Conservation (phyloP, 176 grass and related monocot genomes). For the Aegilops sharonensis region DNA sequence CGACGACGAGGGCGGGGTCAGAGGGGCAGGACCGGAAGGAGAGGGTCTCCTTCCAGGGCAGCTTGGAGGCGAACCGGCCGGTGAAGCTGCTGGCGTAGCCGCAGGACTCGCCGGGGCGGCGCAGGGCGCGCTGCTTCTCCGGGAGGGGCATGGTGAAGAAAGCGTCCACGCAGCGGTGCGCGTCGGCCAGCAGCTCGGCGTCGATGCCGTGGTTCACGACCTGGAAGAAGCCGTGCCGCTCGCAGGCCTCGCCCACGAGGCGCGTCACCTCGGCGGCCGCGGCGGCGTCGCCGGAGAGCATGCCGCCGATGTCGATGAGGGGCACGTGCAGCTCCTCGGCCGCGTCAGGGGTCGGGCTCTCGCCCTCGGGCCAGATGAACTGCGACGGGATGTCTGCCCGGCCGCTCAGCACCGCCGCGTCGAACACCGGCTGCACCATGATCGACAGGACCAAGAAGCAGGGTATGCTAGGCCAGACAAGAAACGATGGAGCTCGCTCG, state of each 20-base stretch:
- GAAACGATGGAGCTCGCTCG: neutral
- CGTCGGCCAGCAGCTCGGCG: slow-evolving; percentile 42
- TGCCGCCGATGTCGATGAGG: slow-evolving; percentile 68
- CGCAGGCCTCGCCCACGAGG: slow-evolving; percentile 52
- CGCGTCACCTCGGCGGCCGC: slow-evolving; percentile 28
- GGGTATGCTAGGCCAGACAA: neutral
- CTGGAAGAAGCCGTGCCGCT: slow-evolving; percentile 87
- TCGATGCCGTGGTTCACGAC: slow-evolving; percentile 87
- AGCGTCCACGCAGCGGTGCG: slow-evolving; percentile 63
- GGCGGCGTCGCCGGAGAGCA: slow-evolving; percentile 25
- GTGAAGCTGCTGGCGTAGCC: slow-evolving; percentile 99
- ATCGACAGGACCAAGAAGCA: neutral
- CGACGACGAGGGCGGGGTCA: slow-evolving; percentile 29
- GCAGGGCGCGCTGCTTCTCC: slow-evolving; percentile 82
- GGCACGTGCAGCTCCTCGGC: slow-evolving; percentile 62
- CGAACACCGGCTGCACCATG: slow-evolving; percentile 56
- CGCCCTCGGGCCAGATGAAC: slow-evolving; percentile 79
- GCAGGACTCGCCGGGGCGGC: slow-evolving; percentile 59
- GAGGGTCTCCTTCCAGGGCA: slow-evolving; percentile 98
- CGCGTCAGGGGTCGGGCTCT: slow-evolving; percentile 57
- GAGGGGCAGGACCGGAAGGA: slow-evolving; percentile 40
- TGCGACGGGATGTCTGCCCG: slow-evolving; percentile 56
- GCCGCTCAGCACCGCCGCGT: slow-evolving; percentile 52
- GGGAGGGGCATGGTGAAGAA: slow-evolving; percentile 80
- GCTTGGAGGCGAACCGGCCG: slow-evolving; percentile 69